Percentiles rank a stretch among this genome's conserved stretches.
These are phyloP conservation scores for Helianthus tuberosus DNA, from an alignment of 129 eudicot genomes.

Conservation along the genomic window DNA sequence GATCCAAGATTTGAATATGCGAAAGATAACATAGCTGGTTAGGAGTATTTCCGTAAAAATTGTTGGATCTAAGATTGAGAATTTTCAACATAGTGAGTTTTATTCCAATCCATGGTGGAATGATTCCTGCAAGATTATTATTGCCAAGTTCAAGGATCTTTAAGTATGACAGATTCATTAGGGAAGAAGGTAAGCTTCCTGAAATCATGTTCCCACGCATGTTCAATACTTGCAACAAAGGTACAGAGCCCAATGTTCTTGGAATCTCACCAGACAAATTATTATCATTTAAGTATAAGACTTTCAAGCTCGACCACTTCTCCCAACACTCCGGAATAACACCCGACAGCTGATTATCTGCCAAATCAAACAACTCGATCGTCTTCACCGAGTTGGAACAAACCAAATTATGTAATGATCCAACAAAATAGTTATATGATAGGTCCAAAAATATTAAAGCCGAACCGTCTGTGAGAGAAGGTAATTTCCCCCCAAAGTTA, in stretches of 20 bases:
- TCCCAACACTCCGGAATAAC: conserved; percentile 33
- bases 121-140: background rate
- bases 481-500: background rate
- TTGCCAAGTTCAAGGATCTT: background rate
- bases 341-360: conserved; percentile 28
- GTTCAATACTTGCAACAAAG: background rate
- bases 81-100: background rate
- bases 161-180: background rate
- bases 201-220: background rate
- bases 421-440: background rate
- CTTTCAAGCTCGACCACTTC: conserved; percentile 5
- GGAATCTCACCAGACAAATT: background rate
- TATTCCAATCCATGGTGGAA: background rate
- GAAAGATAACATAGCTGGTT: background rate
- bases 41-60: background rate
- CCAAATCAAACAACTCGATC: background rate
- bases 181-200: background rate
- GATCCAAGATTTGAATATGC: background rate
- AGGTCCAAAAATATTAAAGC: background rate
- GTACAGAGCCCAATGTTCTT: background rate
- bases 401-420: conserved; percentile 19
- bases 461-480: background rate
- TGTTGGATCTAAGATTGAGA: background rate
- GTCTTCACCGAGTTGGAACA: conserved; percentile 13
- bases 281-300: background rate